These are phyloP conservation scores for Thermoascus crustaceus DNA, from an alignment of 2,329 filamentous ascomycete genomes.

Conservation along the genomic window DNA sequence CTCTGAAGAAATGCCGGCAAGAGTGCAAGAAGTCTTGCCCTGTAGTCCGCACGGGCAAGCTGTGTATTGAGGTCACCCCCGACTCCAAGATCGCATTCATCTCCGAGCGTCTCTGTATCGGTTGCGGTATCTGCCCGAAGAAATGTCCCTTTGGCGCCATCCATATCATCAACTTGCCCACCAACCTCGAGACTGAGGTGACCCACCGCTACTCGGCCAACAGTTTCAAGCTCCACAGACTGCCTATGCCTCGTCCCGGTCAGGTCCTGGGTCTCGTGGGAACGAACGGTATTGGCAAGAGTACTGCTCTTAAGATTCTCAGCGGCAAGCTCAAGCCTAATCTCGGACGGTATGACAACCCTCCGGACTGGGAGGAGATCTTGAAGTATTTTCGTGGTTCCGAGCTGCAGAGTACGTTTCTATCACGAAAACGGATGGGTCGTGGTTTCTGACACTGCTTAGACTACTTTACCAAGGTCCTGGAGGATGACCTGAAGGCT, in stretches of 20 bases:
- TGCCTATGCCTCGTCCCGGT: conserved; percentile 90
- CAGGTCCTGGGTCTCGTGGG: conserved; percentile 94
- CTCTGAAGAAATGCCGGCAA: conserved; percentile 81
- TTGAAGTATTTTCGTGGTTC: conserved; percentile 97
- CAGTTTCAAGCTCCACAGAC: conserved; percentile 97
- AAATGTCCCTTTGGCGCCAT: conserved; percentile 98
- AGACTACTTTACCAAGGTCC: conserved; percentile 98
- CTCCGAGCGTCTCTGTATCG: conserved; percentile 90
- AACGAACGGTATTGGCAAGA: conserved; percentile 99
- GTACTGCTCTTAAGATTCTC: conserved; percentile 97
- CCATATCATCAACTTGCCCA: conserved; percentile 99
- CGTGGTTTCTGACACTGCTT: conserved; percentile 13
- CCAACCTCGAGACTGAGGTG: conserved; percentile 95
- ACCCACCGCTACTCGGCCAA: conserved; percentile 98
- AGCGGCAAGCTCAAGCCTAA: conserved; percentile 98
- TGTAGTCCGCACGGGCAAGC: conserved; percentile 92
- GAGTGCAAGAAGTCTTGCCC: conserved; percentile 99
- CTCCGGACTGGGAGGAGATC: conserved; percentile 98
- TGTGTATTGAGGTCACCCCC: conserved; percentile 87
- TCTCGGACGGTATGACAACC: conserved; percentile 87
- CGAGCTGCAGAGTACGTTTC: conserved; percentile 76
- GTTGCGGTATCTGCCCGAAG: conserved; percentile 99
- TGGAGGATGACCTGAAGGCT: conserved; percentile 94
- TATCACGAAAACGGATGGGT: not conserved
- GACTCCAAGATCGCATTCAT: conserved; percentile 96